Conservation (phyloP, 257 asterid species). For the Solanum piurae region DNA sequence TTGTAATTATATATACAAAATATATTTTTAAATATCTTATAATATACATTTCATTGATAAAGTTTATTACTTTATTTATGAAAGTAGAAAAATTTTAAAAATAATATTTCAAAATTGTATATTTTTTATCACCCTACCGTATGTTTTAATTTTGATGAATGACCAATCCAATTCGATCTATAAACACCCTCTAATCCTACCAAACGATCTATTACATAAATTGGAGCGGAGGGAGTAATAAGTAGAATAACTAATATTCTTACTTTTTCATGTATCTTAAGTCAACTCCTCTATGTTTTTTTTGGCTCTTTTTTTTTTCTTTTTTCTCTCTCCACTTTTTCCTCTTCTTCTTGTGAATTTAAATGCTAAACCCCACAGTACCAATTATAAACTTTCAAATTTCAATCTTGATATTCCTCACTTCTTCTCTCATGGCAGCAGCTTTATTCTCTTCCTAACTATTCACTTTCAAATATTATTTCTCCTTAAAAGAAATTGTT, state of each 20-base stretch:
- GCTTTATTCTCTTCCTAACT: background rate
- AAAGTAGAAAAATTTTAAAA: too few relatives aligned
- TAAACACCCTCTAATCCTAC: background rate
- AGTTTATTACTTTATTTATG: too few relatives aligned
- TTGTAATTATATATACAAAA: too few relatives aligned
- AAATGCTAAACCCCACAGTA: background rate
- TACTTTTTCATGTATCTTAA: background rate
- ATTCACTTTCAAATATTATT: background rate
- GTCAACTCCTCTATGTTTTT: background rate
- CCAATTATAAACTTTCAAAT: background rate
- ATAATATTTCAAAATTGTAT: too few relatives aligned
- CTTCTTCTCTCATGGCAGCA: background rate
- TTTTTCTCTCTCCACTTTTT: background rate
- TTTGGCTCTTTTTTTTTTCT: background rate
- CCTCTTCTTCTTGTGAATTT: background rate
- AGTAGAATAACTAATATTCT: background rate
- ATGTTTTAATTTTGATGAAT: background rate
- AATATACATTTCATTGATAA: too few relatives aligned
- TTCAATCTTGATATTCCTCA: background rate
- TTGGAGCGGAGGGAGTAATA: background rate
- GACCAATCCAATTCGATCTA: background rate
- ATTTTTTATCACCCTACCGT: too few relatives aligned
- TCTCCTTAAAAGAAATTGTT: background rate
- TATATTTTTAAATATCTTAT: too few relatives aligned
- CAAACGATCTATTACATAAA: background rate